phyloP scores from a whole-genome alignment of 768 basidiomycete genomes.

The Melanogaster broomeanus region DNA sequence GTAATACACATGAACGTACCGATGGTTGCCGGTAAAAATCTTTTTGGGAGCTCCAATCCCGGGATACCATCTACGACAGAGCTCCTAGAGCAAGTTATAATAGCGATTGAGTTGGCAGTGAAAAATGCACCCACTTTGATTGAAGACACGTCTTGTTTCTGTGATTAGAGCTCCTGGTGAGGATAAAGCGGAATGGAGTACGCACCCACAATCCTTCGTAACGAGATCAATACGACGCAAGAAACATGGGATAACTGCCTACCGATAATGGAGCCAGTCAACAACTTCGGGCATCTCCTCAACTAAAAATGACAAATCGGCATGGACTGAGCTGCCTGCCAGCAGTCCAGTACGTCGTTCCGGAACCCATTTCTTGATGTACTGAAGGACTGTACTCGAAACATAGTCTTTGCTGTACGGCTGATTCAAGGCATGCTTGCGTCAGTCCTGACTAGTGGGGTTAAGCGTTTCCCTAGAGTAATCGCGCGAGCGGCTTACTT shows the following conservation, averaged over 20 bases:
- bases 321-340: slow-evolving; percentile 89
- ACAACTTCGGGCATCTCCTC: slow-evolving; percentile 81
- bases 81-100: slow-evolving; percentile 49
- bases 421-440: slow-evolving; percentile 72
- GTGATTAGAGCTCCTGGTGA: not conserved
- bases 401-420: slow-evolving; percentile 64
- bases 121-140: slow-evolving; percentile 55
- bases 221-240: not conserved
- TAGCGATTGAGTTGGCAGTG: not conserved
- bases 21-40: slow-evolving; percentile 49
- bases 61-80: slow-evolving; percentile 75
- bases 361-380: slow-evolving; percentile 88
- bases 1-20: slow-evolving; percentile 41
- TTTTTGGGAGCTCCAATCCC: slow-evolving; percentile 18
- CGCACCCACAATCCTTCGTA: slow-evolving; percentile 68
- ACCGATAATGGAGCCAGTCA: slow-evolving; percentile 85
- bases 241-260: slow-evolving; percentile 1
- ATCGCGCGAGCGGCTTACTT: slow-evolving; percentile 42
- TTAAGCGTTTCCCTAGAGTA: not conserved
- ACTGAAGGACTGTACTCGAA: slow-evolving; percentile 59
- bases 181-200: slow-evolving; percentile 1
- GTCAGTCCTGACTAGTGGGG: slow-evolving; percentile 75
- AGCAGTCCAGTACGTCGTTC: slow-evolving; percentile 59
- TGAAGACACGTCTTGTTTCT: slow-evolving; percentile 71
- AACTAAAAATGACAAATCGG: slow-evolving; percentile 69